These are phyloP conservation scores for Nepenthes mirabilis DNA, from an alignment of 148 eudicot genomes.

Conservation along the genomic window DNA sequence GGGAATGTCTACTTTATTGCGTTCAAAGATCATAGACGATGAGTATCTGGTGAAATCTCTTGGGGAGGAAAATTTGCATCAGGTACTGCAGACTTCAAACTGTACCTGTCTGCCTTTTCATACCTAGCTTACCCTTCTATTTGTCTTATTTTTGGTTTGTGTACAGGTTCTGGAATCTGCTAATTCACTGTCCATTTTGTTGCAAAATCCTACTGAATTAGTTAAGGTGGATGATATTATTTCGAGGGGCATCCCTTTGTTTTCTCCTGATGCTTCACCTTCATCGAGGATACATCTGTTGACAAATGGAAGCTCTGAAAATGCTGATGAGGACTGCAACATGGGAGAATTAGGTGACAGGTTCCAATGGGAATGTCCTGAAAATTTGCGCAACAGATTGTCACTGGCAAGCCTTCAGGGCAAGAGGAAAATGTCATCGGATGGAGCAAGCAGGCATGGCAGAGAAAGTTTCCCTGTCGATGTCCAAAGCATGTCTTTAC, in stretches of 20 bases:
- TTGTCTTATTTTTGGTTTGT: slow-evolving; percentile 2
- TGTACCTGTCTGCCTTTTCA: neutral
- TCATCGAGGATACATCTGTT: slow-evolving; percentile 48
- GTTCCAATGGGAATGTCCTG: slow-evolving; percentile 93
- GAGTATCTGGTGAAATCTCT: slow-evolving; percentile 18
- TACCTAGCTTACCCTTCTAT: neutral
- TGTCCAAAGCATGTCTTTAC: slow-evolving; percentile 26
- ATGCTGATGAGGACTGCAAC: slow-evolving; percentile 39
- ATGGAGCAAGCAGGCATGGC: slow-evolving; percentile 55
- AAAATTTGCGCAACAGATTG: slow-evolving; percentile 68
- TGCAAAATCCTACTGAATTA: slow-evolving; percentile 34
- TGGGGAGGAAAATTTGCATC: slow-evolving; percentile 21
- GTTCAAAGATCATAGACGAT: slow-evolving; percentile 31
- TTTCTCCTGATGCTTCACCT: slow-evolving; percentile 18
- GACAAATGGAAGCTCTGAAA: slow-evolving; percentile 41
- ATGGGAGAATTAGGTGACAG: slow-evolving; percentile 42
- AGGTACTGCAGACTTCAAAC: slow-evolving; percentile 16
- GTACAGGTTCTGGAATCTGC: slow-evolving; percentile 53
- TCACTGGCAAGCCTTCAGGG: slow-evolving; percentile 48
- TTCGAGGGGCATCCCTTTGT: slow-evolving; percentile 16
- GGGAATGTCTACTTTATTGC: slow-evolving; percentile 39
- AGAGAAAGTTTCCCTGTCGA: slow-evolving; percentile 50
- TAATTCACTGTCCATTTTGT: slow-evolving; percentile 33
- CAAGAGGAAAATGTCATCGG: slow-evolving; percentile 62
- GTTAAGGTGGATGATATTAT: slow-evolving; percentile 25